Evolutionary conservation across 106 monocot genomes (phyloP), one percentile per base, ranked within the genome.

Genomic region (Dendrobium officinale): DNA sequence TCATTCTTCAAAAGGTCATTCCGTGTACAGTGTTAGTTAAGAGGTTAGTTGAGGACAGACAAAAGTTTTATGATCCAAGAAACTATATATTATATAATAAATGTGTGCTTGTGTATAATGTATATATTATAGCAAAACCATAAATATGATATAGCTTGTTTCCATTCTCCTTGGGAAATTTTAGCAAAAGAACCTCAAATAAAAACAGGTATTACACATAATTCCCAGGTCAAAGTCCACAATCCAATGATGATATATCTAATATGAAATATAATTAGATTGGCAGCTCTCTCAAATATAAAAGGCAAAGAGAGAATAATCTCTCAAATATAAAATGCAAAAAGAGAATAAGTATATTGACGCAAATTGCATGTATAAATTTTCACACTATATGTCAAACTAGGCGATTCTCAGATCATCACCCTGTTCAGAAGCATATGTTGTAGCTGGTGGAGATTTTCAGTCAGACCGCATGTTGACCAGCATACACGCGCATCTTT

Each of bases 381-480:
- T 15, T 70, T 70, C 70, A 70, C 70, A 24, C 10, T 31, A 68
- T 31, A 68, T 26, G 20, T 29, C 15, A 73, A 75, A 24, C 20
- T 75, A 9, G 9, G 13, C 24, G 27, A 47, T 9, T 48, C n/a
- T 10, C 5, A 67, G 67, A 51, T 55, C 3, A 70, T 79, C 55
- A 91, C 98, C 92, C 89, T 91, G 91, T 85, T 99, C 91, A 85
- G 86, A 90, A 82, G 87, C 75, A 87, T 89, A 89, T 48, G 85
- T 77, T 70, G 82, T 80, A 66, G 86, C 83, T 74, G 89, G 89
- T 68, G 96, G 92, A 72, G 92, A 89, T 81, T 89, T 94, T 13
- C 51, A 51, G 15, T 51, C 51, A 51, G 13, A 51, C 10, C 16
- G 15, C 51, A 9, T 51, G 13, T 51, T 51, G 51, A 51, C 51